Percentiles rank a stretch among this genome's conserved stretches.
phyloP scores from a whole-genome alignment of 805 yeast genomes.

The Pichia phayaonensis region DNA sequence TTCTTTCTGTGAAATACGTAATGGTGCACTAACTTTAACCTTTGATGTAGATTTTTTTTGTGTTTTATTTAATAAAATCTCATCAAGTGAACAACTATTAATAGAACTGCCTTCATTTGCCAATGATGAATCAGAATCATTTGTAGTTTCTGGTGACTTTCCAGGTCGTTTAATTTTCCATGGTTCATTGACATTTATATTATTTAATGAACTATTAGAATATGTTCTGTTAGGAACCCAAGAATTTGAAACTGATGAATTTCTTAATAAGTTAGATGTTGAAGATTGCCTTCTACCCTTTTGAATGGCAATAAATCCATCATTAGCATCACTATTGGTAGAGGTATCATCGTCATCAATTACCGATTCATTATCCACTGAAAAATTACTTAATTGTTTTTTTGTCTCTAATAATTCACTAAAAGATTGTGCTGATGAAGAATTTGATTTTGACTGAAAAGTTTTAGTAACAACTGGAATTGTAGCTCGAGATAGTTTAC shows the following conservation, averaged over 20 bases:
- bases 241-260: not conserved
- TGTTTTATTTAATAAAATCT: conserved; percentile 1
- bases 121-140: not conserved
- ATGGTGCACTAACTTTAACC: conserved; percentile 2
- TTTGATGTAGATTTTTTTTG: not conserved
- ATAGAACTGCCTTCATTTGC: not conserved
- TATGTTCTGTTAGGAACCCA: not conserved
- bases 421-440: not conserved
- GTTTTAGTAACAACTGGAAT: not conserved
- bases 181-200: not conserved
- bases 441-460: not conserved
- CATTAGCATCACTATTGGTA: conserved; percentile 18
- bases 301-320: conserved; percentile 29
- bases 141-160: not conserved
- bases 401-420: not conserved
- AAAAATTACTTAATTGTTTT: too few relatives aligned
- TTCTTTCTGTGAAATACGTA: conserved; percentile 17
- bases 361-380: conserved; percentile 8
- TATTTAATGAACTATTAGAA: not conserved
- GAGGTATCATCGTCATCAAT: conserved; percentile 20
- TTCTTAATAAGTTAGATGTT: not conserved
- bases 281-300: conserved; percentile 26
- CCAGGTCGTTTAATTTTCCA: not conserved
- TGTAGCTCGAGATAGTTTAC: conserved; percentile 3
- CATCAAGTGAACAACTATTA: conserved; percentile 1